Evolutionary conservation across 345 rosid species (phyloP), one percentile per base, ranked within the genome.

Genomic region (Hirschfeldia incana): DNA sequence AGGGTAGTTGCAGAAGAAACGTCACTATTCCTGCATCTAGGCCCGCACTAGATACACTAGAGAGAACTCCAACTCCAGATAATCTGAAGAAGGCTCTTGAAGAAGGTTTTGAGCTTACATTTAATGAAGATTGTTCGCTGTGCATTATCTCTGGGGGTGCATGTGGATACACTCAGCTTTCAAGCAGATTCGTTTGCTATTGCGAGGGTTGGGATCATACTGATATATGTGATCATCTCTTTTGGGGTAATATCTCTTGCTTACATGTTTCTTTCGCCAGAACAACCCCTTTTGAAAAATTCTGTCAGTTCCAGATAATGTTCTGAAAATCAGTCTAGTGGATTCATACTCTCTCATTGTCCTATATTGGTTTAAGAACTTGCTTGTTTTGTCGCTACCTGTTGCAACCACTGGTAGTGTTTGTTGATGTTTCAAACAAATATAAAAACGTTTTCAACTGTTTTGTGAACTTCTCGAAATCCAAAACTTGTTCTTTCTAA

Each of bases 91-190:
- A n/a, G 4, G 85, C 77, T 28, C 26, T 82, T 6, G 51, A 3
- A 9, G 21, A 55, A 0, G 86, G 88, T 29, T 84, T 88, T 29
- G 75, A 67, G 80, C 4, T 17, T 69, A 63, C 29, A 13, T 2
- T 75, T 26, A 73, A 80, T 42, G 0, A 21, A 1, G 6, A n/a
- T 2, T 88, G 89, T 67, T 13, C 13, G 0, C 0, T 0, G 2
- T 88, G 91, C 53, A 0, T 4, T 2, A 0, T 0, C 0, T 49
- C 78, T 1, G 34, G 27, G 0, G 91, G 89, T 7, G 27, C 10
- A 51, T 88, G 89, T 49, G 89, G 87, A 44, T 75, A 72, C 30
- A 9, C 63, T 44, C 2, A 8, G 3, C 44, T 12, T 0, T 13
- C 61, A 6, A 17, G 5, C 16, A 13, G 2, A 4, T 85, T 85